Evolutionary conservation across 352 stramenopile species (phyloP), one percentile per base, ranked within the genome.

Genomic region (Phytophthora europaea): DNA sequence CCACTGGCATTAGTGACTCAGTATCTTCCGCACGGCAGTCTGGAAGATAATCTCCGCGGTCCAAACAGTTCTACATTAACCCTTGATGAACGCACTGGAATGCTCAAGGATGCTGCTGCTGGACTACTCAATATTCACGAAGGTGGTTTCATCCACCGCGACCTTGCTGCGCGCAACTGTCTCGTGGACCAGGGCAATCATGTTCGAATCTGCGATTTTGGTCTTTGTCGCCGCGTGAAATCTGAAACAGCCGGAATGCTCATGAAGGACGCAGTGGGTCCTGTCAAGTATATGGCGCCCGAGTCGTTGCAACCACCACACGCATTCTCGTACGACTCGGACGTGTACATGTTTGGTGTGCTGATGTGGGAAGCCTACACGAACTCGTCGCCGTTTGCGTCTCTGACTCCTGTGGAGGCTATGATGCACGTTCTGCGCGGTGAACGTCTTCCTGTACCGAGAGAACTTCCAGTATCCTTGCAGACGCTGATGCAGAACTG

Each of bases 261-360:
- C 12, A 87, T 93, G 84, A 86, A 91, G 36, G 79, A 90, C 31
- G 77, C 82, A 1, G 81, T 93, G 10, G 87, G 87, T 0, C 88
- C 88, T 12, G 80, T 95, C 60, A 93, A 93, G 84, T 95, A 93
- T 72, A 94, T 95, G 88, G 88, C 88, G 0, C 88, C 88, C 7
- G 88, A 95, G 72, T 95, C 88, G 6, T 75, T 95, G 4, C 82
- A 92, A 60, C 85, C 85, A 31, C 87, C 88, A 16, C 85, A 94
- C 47, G 69, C 81, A 52, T 94, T 94, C 51, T 95, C 88, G 36
- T 92, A 85, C 70, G 72, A 91, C 47, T 94, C 87, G 15, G 88
- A 95, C 59, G 79, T 87, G 67, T 95, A 90, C 75, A 92, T 93
- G 84, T 95, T 94, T 76, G 88, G 88, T 50, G 87, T 95, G 40